These are phyloP conservation scores for Rhodotorula paludigena DNA, from an alignment of 768 basidiomycete species.

Conservation along the genomic window DNA sequence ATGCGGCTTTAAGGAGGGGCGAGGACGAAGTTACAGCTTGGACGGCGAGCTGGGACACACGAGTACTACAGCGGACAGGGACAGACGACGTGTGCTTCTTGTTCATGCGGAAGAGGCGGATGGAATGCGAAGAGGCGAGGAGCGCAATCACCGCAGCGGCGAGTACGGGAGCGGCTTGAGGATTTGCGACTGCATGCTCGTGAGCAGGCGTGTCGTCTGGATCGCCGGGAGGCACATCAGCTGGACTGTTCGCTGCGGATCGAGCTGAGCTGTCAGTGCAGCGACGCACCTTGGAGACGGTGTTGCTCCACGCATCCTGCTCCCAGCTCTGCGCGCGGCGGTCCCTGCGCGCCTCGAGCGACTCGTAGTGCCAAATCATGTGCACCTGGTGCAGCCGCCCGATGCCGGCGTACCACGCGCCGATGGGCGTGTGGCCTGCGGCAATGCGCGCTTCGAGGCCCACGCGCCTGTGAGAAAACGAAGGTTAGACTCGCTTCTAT, in stretches of 20 bases:
- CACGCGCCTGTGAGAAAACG: slow-evolving; percentile 59
- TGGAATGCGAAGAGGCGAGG: background rate
- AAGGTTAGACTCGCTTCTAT: background rate
- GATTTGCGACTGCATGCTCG: slow-evolving; percentile 75
- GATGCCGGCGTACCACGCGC: slow-evolving; percentile 70
- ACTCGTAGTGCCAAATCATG: slow-evolving; percentile 97
- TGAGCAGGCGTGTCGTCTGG: background rate
- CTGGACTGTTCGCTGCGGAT: background rate
- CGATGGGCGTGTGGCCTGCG: slow-evolving; percentile 70
- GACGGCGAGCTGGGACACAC: too few relatives aligned
- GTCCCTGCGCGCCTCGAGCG: slow-evolving; percentile 53
- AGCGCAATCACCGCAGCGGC: slow-evolving; percentile 54
- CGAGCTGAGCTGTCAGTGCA: too few relatives aligned
- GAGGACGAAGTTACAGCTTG: too few relatives aligned
- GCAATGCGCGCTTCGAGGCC: slow-evolving; percentile 90
- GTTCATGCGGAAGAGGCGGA: too few relatives aligned
- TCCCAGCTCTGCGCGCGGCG: slow-evolving; percentile 50
- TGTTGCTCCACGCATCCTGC: slow-evolving; percentile 14
- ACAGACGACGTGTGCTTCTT: too few relatives aligned
- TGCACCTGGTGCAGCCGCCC: slow-evolving; percentile 61
- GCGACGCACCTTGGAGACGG: too few relatives aligned
- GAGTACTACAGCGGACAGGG: too few relatives aligned
- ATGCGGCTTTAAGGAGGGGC: too few relatives aligned
- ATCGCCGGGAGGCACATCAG: too few relatives aligned
- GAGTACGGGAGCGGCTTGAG: slow-evolving; percentile 73